Base-by-base conservation (phyloP, 176 grass and related monocot genomes). In the Tillandsia fasciculata region DNA sequence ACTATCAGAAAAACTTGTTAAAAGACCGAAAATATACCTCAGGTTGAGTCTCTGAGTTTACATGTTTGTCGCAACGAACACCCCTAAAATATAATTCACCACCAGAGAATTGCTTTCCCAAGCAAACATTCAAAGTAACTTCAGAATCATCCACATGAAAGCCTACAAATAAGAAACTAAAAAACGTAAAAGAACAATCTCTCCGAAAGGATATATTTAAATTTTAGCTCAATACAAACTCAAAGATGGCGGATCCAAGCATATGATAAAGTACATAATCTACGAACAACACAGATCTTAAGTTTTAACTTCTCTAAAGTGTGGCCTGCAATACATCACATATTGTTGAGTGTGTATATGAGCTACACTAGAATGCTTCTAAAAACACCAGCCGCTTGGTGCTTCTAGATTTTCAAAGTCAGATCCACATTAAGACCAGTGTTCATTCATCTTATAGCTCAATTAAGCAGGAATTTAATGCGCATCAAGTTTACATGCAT, bases 131-230 rank as follows among this genome's bases (percentile, higher is more conserved):
- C 80, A 97, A 80, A 50, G 93, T 97, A 64, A 97, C 83, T 80
- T 97, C 93, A 51, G 93, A 92, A 80, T 97, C 93, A 75, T 97
- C 93, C 70, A 97, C 93, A 79, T 97, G 93, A 76, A 97, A 97
- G 82, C 93, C 93, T 97, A 74, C 12, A 79, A 64, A 54, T 61
- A 9, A 20, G 7, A 20, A 61, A 61, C 56, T 9, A 10, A 61
- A 61, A 23, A 15, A 22, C 2, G 18, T 61, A 20, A 61, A 23
- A 61, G 22, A 10, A 20, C 15, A 61, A 7, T 18, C 2, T 61
- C n/a, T 61, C 10, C 15, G 15, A 61, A 61, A 61, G 56, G 56
- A 9, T 61, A 20, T 22, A 23, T 20, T 18, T 15, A 7, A 14
- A 61, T 61, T 42, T 61, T 61, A 61, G 17, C 17, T 61, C 17